Percentiles rank a stretch among this genome's conserved stretches.
phyloP scores from a whole-genome alignment of 2,329 filamentous ascomycete genomes.

The Fusarium sulawesiense region DNA sequence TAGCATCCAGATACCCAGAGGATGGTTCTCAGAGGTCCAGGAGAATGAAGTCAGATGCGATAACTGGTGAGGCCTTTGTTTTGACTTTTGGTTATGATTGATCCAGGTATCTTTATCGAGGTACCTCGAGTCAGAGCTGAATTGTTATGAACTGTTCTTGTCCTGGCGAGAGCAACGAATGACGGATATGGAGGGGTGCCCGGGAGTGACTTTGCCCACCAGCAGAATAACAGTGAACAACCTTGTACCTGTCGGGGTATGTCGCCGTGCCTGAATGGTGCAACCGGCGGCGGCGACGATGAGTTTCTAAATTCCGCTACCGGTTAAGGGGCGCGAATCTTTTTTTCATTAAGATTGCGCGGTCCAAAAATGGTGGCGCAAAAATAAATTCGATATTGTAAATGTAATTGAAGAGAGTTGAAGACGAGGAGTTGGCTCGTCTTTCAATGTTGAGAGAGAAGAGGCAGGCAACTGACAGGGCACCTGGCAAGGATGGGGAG shows the following conservation, averaged over 20 bases:
- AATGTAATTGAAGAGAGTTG: slow-evolving; percentile 8
- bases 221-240: slow-evolving; percentile 5
- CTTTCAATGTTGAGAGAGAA: slow-evolving; percentile 5
- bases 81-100: background rate
- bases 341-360: background rate
- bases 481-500: background rate
- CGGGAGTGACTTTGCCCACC: slow-evolving; percentile 25
- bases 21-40: background rate
- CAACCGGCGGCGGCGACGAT: slow-evolving; percentile 29
- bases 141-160: slow-evolving; percentile 7
- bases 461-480: slow-evolving; percentile 23
- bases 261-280: slow-evolving; percentile 29
- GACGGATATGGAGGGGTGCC: slow-evolving; percentile 26
- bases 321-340: background rate
- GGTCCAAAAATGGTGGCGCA: slow-evolving; percentile 16
- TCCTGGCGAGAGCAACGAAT: slow-evolving; percentile 21
- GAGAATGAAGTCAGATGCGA: background rate
- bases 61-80: background rate
- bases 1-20: background rate
- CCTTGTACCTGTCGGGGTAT: slow-evolving; percentile 34
- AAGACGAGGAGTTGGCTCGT: slow-evolving; percentile 5
- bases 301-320: slow-evolving; percentile 17
- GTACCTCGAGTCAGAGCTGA: background rate
- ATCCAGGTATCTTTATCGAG: background rate
- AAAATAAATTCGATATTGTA: background rate